Percentiles rank a stretch among this genome's conserved stretches.
phyloP scores from a whole-genome alignment of 2,329 filamentous ascomycete genomes.

The Calonectria hawksworthii region DNA sequence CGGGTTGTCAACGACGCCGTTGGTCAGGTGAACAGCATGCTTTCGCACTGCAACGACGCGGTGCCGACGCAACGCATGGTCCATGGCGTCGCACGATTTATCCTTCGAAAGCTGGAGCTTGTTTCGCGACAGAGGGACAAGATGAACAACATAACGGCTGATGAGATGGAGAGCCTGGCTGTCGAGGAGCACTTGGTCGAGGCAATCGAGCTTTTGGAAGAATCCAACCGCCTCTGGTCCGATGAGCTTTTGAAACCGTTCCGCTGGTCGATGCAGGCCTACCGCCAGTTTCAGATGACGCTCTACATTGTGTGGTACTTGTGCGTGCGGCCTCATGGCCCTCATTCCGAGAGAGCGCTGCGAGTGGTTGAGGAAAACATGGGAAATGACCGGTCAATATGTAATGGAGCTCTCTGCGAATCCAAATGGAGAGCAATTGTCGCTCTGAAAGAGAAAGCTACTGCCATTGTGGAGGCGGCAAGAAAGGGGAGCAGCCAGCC shows the following conservation, averaged over 20 bases:
- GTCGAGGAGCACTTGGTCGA: constrained; percentile 51
- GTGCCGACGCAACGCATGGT: constrained; percentile 59
- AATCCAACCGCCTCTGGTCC: constrained; percentile 42
- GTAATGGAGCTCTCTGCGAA: constrained; percentile 13
- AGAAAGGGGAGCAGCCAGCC: neutral
- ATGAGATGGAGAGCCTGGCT: constrained; percentile 31
- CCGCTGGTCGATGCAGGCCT: constrained; percentile 55
- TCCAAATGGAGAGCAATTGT: constrained; percentile 50
- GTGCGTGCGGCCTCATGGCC: constrained; percentile 53
- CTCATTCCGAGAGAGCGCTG: constrained; percentile 52
- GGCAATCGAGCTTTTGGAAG: constrained; percentile 53
- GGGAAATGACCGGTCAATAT: neutral
- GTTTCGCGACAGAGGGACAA: constrained; percentile 60
- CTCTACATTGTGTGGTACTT: constrained; percentile 60
- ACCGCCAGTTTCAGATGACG: constrained; percentile 58
- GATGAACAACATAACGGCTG: constrained; percentile 37
- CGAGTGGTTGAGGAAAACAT: constrained; percentile 32
- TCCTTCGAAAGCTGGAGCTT: constrained; percentile 59
- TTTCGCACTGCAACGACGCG: constrained; percentile 62
- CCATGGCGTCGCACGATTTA: constrained; percentile 42
- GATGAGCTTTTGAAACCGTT: constrained; percentile 56
- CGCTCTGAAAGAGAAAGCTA: constrained; percentile 48
- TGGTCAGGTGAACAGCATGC: constrained; percentile 35
- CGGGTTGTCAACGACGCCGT: constrained; percentile 59
- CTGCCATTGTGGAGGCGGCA: constrained; percentile 34